Base-by-base conservation (phyloP, 2,329 filamentous ascomycete species). In the Curvularia sp. region DNA sequence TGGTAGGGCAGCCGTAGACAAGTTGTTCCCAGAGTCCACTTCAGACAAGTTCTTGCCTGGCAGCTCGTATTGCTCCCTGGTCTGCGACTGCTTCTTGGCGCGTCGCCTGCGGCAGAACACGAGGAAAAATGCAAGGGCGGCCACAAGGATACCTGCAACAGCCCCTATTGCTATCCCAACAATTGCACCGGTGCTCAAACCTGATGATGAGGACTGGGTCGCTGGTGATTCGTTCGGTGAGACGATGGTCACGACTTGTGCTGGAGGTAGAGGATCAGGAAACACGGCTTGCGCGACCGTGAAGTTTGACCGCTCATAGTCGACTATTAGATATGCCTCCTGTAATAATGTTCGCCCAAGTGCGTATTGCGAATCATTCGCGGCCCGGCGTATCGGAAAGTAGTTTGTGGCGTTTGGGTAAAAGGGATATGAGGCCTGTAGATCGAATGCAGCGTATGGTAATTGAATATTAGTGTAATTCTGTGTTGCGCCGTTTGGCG, bases 321-420 rank as follows among this genome's bases (percentile, higher is more conserved):
- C 79, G 20, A 81, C 80, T 22, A 77, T 78, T 24, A 83, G 63
- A 55, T 83, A 83, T 5, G 88, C 84, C 74, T 91, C 88, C 69
- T 91, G 89, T 47, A 92, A 76, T 58, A 91, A 88, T 0, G 86
- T 83, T 30, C 89, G 83, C 7, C 89, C 89, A 30, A 91, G 82
- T 15, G 87, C 84, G 68, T 86, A 83, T 64, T 86, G 82, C 20
- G 81, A 80, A 43, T 82, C 81, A 61, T 85, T 82, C 35, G 82
- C 73, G 13, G 86, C 79, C 56, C 84, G 84, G 63, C 85, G 83
- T 44, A 92, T 80, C 3, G 88, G 88, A 59, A 92, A 91, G 68
- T 91, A 92, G 20, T 58, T 84, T 3, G 86, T 88, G 39, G 87
- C 83, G 64, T 88, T 88, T 55, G 85, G 78, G 13, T 89, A 77